phyloP scores from a whole-genome alignment of 164 flowering plant species.

The Cinnamomum chago region DNA sequence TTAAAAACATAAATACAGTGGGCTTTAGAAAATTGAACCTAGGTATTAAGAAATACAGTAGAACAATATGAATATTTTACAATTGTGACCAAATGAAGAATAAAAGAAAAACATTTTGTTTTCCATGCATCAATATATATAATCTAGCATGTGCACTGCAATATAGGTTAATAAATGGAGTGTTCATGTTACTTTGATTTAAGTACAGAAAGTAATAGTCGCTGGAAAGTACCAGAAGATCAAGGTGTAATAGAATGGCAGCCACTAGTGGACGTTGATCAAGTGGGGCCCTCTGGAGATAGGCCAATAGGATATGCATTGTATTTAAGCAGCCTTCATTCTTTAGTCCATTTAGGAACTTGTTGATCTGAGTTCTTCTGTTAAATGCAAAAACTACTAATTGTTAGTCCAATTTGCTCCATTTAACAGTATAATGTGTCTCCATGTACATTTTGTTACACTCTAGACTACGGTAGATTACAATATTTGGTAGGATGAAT shows the following conservation, averaged over 20 bases:
- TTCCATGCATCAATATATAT: background rate
- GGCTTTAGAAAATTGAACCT: background rate
- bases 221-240: constrained; percentile 53
- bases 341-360: constrained; percentile 35
- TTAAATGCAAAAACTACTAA: background rate
- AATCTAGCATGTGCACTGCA: background rate
- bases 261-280: constrained; percentile 58
- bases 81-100: background rate
- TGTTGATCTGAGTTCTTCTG: constrained; percentile 41
- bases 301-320: constrained; percentile 50
- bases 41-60: background rate
- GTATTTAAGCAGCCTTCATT: constrained; percentile 44
- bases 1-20: background rate
- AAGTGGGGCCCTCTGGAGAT: constrained; percentile 44
- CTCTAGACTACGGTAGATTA: background rate
- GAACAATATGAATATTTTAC: background rate
- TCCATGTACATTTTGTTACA: background rate
- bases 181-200: background rate
- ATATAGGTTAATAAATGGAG: background rate
- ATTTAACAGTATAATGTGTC: background rate
- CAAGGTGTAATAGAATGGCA: constrained; percentile 53
- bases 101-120: too few relatives aligned
- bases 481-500: background rate
- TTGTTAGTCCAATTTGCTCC: background rate
- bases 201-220: background rate